Base-by-base conservation (phyloP, 2,329 filamentous ascomycete genomes). In the Teratosphaeria epicoccoides region DNA sequence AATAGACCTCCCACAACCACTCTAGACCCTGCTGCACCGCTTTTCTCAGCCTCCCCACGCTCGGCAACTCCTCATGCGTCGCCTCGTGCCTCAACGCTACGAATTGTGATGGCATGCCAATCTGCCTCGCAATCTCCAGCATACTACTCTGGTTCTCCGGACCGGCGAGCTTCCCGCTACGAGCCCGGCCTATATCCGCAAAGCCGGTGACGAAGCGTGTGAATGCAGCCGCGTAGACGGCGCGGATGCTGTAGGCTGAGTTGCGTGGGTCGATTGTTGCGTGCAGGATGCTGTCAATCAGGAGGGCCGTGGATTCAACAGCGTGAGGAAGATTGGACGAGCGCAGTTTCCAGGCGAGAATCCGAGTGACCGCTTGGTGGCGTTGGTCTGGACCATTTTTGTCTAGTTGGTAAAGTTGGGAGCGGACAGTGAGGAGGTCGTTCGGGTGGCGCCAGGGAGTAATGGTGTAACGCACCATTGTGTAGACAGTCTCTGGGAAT, bases 1-100 rank as follows among this genome's bases (percentile, higher is more conserved):
- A 97, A 72, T 95, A 96, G 67, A 87, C 87, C 49, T 83, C 77
- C 87, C 88, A 95, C 49, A 96, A 82, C 90, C 90, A 96, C 44
- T 76, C 74, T 55, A 96, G 73, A 1, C 85, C 87, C 60, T 84
- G 81, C 56, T 76, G 71, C 1, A 85, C 81, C 1, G 85, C 85
- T 29, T 77, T 76, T 49, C 88, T 80, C 55, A 96, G 73, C 56
- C 88, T 82, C 10, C 79, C 76, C 49, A 95, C 73, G 1, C 84
- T 83, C 0, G 90, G 90, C 52, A 95, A 73, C 65, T 89, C 86
- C 68, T 94, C 87, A 67, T 97, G 90, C 40, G 89, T 94, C 43
- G 87, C 87, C 70, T 94, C 87, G 67, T 96, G 90, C 45, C 90
- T 81, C 53, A 94, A 75, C 73, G 95, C 89, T 50, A 96, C 88